Evolutionary conservation across 2,329 filamentous ascomycete genomes (phyloP), one percentile per base, ranked within the genome.

Genomic region (Zelopaecilomyces penicillatus): DNA sequence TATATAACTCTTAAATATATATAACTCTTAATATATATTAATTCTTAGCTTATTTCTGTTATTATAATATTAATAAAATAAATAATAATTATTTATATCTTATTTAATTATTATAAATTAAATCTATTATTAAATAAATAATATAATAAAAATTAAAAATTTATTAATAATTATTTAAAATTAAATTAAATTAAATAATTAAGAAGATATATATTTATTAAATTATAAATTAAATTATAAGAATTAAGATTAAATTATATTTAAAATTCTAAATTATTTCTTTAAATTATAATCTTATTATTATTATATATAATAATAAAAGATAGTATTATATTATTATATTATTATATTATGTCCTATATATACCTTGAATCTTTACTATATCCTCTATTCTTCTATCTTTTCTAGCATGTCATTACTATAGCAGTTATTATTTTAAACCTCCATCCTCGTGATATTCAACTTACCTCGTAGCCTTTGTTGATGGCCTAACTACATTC

Each of bases 1-100:
- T n/a, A n/a, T n/a, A n/a, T n/a, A n/a, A 34, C 32, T 34, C 32
- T 34, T 34, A 8, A 34, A 8, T 34, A 43, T 44, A 41, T 44
- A 37, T 9, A 34, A 6, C 32, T 47, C 40, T 44, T 32, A 37
- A 26, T 39, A 19, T 31, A 36, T 31, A 35, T 5, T 11, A 36
- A n/a, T 34, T 8, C n/a, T 34, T 34, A 34, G n/a, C n/a, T n/a
- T n/a, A n/a, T n/a, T n/a, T n/a, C n/a, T n/a, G n/a, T n/a, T n/a
- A 36, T 38, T 37, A 41, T 30, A 32, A 44, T 30, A 36, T 27
- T 30, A 10, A 43, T 27, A 30, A 34, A 43, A 26, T 19, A 43
- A 39, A 27, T 39, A 39, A 27, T 28, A 39, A 28, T 27, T 6
- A 27, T 28, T 39, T 39, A 30, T 8, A 34, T n/a, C n/a, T 6